A percentile compares a stretch with the other conserved stretches of the same genome.
Evolutionary conservation across 73 alveolate genomes (phyloP).

Genomic region (Symbiodinium pilosum): DNA sequence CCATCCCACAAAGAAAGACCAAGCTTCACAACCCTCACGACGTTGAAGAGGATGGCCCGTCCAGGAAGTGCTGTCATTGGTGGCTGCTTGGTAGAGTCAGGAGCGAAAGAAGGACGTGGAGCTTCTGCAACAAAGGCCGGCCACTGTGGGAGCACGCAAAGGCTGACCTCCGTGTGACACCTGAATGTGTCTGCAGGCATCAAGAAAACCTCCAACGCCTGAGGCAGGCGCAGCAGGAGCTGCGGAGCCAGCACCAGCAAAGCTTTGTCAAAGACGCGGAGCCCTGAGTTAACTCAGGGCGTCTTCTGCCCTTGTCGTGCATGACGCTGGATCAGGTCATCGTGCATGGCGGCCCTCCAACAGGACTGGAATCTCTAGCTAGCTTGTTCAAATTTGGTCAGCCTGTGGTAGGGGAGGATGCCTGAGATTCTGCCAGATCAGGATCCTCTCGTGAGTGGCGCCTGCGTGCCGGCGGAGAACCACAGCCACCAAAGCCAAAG

Average conservation of each 20-base stretch:
- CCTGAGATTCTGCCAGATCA: too few species aligned
- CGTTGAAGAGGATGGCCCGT: background rate
- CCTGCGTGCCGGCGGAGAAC: background rate
- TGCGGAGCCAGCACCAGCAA: conserved; percentile 48
- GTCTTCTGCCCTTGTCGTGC: too few species aligned
- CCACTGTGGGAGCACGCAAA: background rate
- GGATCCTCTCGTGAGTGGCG: background rate
- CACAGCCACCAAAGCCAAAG: conserved; percentile 8
- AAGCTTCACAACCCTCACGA: background rate
- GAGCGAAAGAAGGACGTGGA: conserved; percentile 71
- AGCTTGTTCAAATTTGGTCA: too few species aligned
- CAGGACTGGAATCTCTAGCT: too few species aligned
- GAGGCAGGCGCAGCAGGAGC: conserved; percentile 55
- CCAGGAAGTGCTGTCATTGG: too few species aligned
- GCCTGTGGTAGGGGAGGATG: too few species aligned
- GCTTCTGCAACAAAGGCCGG: conserved; percentile 60
- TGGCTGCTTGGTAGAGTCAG: too few species aligned
- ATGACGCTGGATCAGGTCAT: too few species aligned
- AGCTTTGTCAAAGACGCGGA: conserved; percentile 9
- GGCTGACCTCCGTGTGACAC: background rate
- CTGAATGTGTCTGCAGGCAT: conserved; percentile 32
- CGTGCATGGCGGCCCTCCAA: too few species aligned
- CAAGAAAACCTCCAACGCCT: conserved; percentile 72
- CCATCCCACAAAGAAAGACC: background rate
- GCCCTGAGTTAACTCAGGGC: background rate